Evolutionary conservation across 306 rosid species (phyloP).

Genomic region (Pyrus pyrifolia): DNA sequence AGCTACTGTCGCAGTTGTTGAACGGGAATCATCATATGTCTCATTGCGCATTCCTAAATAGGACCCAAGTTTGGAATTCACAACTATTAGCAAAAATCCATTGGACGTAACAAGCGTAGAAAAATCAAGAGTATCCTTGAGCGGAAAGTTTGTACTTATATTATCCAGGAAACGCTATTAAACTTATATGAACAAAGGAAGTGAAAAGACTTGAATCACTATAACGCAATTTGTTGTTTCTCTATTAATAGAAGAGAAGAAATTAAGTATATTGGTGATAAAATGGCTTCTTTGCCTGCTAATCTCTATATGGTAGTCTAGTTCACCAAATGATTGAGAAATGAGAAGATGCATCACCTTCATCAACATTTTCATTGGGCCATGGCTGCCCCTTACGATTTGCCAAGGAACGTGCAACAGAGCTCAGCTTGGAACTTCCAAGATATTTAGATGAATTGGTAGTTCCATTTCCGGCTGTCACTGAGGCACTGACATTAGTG

Average conservation of each 20-base stretch:
- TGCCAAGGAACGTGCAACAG: conserved; percentile 63
- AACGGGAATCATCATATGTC: conserved; percentile 60
- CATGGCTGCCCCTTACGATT: conserved; percentile 75
- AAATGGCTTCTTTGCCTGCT: neutral
- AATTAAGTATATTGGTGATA: neutral
- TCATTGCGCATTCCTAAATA: conserved; percentile 64
- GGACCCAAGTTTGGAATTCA: conserved; percentile 6
- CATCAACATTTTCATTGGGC: conserved; percentile 81
- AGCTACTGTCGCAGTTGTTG: conserved; percentile 40
- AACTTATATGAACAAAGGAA: neutral
- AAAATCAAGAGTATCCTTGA: neutral
- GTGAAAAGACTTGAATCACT: neutral
- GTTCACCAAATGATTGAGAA: neutral
- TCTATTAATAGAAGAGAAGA: neutral
- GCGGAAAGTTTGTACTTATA: neutral
- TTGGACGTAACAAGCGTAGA: neutral
- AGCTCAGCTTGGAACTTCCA: conserved; percentile 73
- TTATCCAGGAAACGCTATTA: neutral
- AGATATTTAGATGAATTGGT: conserved; percentile 69
- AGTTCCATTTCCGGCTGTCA: conserved; percentile 66
- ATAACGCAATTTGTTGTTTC: neutral
- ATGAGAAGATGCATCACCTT: conserved; percentile 41
- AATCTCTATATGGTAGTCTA: neutral
- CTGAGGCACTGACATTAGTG: conserved; percentile 48
- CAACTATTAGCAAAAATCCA: neutral